These are phyloP conservation scores for Ammopiptanthus mongolicus DNA, from an alignment of 306 rosid species.

Conservation along the genomic window DNA sequence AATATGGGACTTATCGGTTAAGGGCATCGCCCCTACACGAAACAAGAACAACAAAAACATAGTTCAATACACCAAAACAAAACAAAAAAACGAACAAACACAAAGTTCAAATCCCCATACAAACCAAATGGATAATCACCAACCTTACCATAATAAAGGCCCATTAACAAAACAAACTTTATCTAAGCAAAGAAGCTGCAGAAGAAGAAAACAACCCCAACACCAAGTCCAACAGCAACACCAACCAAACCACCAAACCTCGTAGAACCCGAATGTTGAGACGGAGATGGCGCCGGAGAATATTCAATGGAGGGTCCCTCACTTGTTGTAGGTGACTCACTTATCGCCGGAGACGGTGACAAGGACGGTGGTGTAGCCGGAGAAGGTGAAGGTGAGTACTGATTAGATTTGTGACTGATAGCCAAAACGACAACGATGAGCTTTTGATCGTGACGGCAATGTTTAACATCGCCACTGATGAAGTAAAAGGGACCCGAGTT, in stretches of 20 bases:
- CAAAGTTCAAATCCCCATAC: not conserved
- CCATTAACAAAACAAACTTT: not conserved
- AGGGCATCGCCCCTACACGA: not conserved
- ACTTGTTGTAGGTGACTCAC: not conserved
- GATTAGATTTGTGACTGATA: not conserved
- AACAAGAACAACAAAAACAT: not conserved
- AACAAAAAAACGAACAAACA: not conserved
- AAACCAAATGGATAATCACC: not conserved
- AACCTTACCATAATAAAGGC: not conserved
- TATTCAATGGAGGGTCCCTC: not conserved
- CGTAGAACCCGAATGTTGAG: not conserved
- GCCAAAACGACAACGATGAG: constrained; percentile 46
- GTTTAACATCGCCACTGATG: constrained; percentile 38
- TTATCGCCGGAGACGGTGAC: not conserved
- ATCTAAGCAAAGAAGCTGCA: not conserved
- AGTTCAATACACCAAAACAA: not conserved
- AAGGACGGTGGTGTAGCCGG: not conserved
- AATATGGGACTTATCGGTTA: too few relatives aligned
- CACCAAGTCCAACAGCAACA: constrained; percentile 2
- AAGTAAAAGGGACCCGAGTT: constrained; percentile 63
- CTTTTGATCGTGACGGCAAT: constrained; percentile 51
- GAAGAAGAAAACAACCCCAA: constrained; percentile 21
- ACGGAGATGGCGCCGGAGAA: constrained; percentile 20
- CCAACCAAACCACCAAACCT: constrained; percentile 2
- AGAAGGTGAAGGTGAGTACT: not conserved